Evolutionary conservation across 2,329 filamentous ascomycete species (phyloP).

Genomic region (Colletotrichum sp.): DNA sequence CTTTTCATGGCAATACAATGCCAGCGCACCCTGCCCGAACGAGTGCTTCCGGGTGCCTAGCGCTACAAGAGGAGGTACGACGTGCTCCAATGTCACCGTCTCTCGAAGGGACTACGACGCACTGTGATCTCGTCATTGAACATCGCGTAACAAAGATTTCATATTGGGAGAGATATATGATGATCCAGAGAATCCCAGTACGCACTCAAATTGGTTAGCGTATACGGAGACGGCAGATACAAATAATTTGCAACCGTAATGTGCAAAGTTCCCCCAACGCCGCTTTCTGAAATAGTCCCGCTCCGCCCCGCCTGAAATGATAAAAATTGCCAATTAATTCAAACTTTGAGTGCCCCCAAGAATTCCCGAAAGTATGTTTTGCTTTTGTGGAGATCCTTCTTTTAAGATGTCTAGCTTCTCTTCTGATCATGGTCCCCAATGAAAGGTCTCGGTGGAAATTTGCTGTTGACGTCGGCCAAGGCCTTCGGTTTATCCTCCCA

Average conservation of each 20-base stretch:
- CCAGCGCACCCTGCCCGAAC: slow-evolving; percentile 10
- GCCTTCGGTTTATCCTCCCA: background rate
- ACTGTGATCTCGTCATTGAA: background rate
- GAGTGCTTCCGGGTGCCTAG: slow-evolving; percentile 11
- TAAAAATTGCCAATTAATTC: background rate
- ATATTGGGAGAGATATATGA: background rate
- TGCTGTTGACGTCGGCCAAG: background rate
- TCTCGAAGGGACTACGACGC: background rate
- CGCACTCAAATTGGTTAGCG: background rate
- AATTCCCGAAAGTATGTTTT: background rate
- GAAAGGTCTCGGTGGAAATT: background rate
- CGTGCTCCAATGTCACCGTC: slow-evolving; percentile 1
- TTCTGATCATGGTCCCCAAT: background rate
- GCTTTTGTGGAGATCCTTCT: accelerated
- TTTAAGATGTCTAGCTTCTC: background rate
- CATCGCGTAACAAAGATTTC: accelerated
- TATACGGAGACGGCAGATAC: background rate
- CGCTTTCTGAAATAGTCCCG: background rate
- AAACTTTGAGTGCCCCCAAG: background rate
- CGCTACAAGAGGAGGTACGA: background rate
- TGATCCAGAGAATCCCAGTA: background rate
- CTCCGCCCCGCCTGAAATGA: accelerated
- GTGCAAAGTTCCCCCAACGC: background rate
- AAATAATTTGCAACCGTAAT: background rate
- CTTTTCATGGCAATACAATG: slow-evolving; percentile 60